phyloP scores from a whole-genome alignment of 495 filamentous ascomycete genomes.

The Penicillium nucicola region DNA sequence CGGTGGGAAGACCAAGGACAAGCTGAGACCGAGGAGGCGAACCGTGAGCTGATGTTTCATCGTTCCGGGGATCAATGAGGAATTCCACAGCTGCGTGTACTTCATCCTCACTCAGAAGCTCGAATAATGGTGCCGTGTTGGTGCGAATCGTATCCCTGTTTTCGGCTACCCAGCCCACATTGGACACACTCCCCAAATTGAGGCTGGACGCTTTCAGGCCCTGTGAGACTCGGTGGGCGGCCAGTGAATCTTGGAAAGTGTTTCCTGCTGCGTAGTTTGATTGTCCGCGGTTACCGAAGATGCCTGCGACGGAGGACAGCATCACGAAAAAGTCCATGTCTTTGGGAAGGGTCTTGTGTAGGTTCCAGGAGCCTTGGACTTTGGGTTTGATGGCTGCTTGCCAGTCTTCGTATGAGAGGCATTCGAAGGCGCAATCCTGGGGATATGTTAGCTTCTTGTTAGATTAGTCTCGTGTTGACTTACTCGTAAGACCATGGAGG shows the following conservation, averaged over 20 bases:
- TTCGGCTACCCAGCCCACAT: conserved; percentile 52
- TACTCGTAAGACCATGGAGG: conserved; percentile 37
- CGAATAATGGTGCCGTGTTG: conserved; percentile 15
- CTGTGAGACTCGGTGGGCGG: conserved; percentile 23
- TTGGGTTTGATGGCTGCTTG: conserved; percentile 21
- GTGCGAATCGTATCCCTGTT: conserved; percentile 15
- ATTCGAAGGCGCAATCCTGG: conserved; percentile 34
- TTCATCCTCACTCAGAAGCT: conserved; percentile 27
- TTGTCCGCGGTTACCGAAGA: conserved; percentile 43
- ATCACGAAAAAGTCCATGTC: conserved; percentile 36
- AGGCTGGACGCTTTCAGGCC: conserved; percentile 40
- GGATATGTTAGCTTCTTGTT: background rate
- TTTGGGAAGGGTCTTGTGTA: conserved; percentile 17
- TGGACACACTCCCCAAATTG: conserved; percentile 53
- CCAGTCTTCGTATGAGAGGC: conserved; percentile 36
- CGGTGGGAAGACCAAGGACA: conserved; percentile 21
- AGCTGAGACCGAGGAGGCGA: conserved; percentile 11
- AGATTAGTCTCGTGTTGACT: background rate
- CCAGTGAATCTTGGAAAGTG: conserved; percentile 42
- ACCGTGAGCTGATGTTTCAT: background rate
- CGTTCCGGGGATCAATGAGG: conserved; percentile 19
- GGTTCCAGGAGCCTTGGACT: conserved; percentile 27
- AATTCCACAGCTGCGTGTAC: conserved; percentile 29
- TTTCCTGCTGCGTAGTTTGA: conserved; percentile 54
- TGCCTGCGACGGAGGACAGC: conserved; percentile 35